Conservation (phyloP, 768 basidiomycete species). For the Asterophora lycoperdoides region DNA sequence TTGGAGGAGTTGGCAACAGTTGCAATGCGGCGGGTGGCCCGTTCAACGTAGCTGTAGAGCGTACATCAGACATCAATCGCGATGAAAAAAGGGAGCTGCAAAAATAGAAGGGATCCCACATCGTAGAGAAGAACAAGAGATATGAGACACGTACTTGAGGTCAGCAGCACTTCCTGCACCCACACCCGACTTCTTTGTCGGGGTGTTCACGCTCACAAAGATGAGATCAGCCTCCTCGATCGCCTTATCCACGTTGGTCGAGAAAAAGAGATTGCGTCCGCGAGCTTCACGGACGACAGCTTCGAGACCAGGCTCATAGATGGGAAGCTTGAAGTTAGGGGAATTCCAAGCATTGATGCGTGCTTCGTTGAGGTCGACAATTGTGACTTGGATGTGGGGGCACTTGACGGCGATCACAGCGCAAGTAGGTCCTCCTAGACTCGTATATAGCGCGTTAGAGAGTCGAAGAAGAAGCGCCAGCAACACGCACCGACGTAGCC, state of each 20-base stretch:
- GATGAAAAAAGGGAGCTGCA: neutral
- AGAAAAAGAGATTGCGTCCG: slow-evolving; percentile 96
- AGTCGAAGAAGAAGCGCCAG: slow-evolving; percentile 3
- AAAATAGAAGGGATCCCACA: neutral
- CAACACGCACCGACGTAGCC: slow-evolving; percentile 81
- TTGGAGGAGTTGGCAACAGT: slow-evolving; percentile 86
- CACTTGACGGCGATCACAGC: slow-evolving; percentile 93
- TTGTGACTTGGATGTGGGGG: slow-evolving; percentile 90
- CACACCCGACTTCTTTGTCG: slow-evolving; percentile 96
- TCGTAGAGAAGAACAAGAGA: neutral
- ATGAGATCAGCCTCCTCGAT: slow-evolving; percentile 96
- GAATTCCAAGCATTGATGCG: slow-evolving; percentile 98
- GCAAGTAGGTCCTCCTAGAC: slow-evolving; percentile 86
- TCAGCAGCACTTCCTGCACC: slow-evolving; percentile 98
- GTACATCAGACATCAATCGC: slow-evolving; percentile 6
- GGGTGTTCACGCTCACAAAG: slow-evolving; percentile 98
- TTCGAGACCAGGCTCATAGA: slow-evolving; percentile 96
- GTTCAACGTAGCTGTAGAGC: slow-evolving; percentile 81
- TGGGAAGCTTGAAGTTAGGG: slow-evolving; percentile 78
- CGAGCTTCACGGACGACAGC: slow-evolving; percentile 85
- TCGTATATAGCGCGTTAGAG: neutral
- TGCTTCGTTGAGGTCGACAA: slow-evolving; percentile 94
- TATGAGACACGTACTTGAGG: slow-evolving; percentile 63
- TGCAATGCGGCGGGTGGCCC: slow-evolving; percentile 95
- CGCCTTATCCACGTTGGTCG: slow-evolving; percentile 88